These are phyloP conservation scores for Gossypium sturtianum DNA, from an alignment of 345 rosid genomes.

Conservation along the genomic window DNA sequence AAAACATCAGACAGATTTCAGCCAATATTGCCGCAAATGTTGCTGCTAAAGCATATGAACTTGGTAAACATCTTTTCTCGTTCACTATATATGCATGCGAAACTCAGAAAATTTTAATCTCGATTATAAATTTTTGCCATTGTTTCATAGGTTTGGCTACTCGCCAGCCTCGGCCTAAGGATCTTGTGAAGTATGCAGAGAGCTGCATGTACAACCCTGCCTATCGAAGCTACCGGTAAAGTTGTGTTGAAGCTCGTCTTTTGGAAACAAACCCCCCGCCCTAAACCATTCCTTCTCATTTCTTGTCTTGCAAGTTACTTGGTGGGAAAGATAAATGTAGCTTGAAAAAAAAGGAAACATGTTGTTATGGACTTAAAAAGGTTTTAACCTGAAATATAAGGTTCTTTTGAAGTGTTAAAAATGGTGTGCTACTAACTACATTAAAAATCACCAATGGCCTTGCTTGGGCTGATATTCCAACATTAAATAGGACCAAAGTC, in stretches of 20 bases:
- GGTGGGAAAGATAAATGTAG: not conserved
- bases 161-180: conserved; percentile 68
- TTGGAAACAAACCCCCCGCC: not conserved
- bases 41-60: conserved; percentile 89
- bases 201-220: conserved; percentile 89
- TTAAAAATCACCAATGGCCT: not conserved
- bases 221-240: conserved; percentile 61
- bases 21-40: conserved; percentile 91
- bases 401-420: not conserved
- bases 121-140: not conserved
- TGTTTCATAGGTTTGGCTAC: conserved; percentile 66
- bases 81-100: no score
- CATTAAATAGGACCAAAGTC: not conserved
- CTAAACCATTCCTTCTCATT: not conserved
- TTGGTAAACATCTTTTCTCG: conserved; percentile 40
- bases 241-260: no score
- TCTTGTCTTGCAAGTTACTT: not conserved
- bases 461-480: not conserved
- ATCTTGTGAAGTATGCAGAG: conserved; percentile 71
- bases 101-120: no score
- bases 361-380: not conserved
- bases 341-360: not conserved
- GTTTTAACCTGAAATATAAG: not conserved
- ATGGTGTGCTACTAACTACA: not conserved
- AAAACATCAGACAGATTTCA: conserved; percentile 81